A percentile compares a stretch with the other conserved stretches of the same genome.
Conservation (phyloP, 257 asterid species). For the Verbena officinalis region DNA sequence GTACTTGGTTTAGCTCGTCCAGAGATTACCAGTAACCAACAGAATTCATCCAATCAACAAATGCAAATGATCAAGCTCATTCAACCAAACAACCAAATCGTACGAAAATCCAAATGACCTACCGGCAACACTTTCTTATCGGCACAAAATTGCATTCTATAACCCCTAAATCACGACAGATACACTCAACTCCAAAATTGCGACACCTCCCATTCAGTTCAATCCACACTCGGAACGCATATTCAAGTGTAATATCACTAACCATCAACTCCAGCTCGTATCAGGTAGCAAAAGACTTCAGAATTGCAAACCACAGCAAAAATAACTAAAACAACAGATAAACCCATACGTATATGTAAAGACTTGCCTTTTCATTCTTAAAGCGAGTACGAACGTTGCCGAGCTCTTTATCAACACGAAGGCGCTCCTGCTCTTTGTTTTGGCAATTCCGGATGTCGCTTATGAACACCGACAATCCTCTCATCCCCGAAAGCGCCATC, state of each 20-base stretch:
- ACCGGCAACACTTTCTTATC: neutral
- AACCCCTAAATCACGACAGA: slow-evolving; percentile 13
- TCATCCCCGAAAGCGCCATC: slow-evolving; percentile 99
- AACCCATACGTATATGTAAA: slow-evolving; percentile 6
- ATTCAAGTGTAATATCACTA: neutral
- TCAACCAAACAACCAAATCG: slow-evolving; percentile 13
- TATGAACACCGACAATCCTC: slow-evolving; percentile 97
- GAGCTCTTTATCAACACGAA: slow-evolving; percentile 95
- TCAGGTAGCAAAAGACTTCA: slow-evolving; percentile 5
- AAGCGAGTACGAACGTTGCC: slow-evolving; percentile 83
- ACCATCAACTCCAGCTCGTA: slow-evolving; percentile 21
- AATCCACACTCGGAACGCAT: neutral
- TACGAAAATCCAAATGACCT: neutral
- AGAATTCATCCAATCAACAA: neutral
- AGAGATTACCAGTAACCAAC: slow-evolving; percentile 1
- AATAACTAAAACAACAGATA: neutral
- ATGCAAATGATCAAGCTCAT: slow-evolving; percentile 11
- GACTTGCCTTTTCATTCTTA: slow-evolving; percentile 73
- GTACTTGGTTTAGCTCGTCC: slow-evolving; percentile 10
- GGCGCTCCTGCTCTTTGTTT: slow-evolving; percentile 95
- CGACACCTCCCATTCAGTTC: neutral
- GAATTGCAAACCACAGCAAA: slow-evolving; percentile 9
- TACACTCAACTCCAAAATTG: neutral
- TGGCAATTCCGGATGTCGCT: slow-evolving; percentile 96
- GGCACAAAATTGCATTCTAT: neutral